Evolutionary conservation across 2,329 filamentous ascomycete genomes (phyloP), one percentile per base, ranked within the genome.

Genomic region (Cadophora luteo-olivacea): DNA sequence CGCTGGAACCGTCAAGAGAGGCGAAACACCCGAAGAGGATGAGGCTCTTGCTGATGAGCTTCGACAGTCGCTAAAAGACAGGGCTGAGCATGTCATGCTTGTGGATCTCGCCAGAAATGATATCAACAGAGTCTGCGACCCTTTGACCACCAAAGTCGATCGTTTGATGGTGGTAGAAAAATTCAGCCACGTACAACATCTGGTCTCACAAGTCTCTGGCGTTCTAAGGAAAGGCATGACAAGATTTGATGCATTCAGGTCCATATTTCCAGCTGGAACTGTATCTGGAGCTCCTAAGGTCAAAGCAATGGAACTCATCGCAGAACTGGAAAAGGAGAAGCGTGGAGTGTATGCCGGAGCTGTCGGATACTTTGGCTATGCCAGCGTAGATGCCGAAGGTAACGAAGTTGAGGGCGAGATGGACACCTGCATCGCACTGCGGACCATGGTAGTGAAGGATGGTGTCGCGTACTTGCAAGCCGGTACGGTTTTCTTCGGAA

Each of bases 251-350:
- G 96, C 96, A 11, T 97, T 99, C 83, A 88, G 95, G 49, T 94
- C 92, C 73, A 97, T 99, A 76, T 99, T 99, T 83, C 96, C 96
- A 0, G 96, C 96, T 4, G 96, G 96, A 66, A 99, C 96, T 0
- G 95, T 98, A 36, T 96, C 92, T 22, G 96, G 96, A 4, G 95
- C 96, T 4, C 96, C 96, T 68, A 99, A 99, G 82, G 94, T 99
- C 66, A 89, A 91, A 71, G 96, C 96, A 2, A 99, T 99, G 96
- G 92, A 97, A 82, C 84, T 99, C 70, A 99, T 99, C 76, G 94
- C 92, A 58, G 95, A 98, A 82, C 83, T 98, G 58, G 96, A 99
- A 82, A 84, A 87, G 72, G 96, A 99, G 85, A 97, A 97, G 85
- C 87, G 96, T 65, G 95, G 96, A 51, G 89, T 98, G 49, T 99